Conservation (phyloP, 768 basidiomycete species). For the Phanerodontia chrysosporium region DNA sequence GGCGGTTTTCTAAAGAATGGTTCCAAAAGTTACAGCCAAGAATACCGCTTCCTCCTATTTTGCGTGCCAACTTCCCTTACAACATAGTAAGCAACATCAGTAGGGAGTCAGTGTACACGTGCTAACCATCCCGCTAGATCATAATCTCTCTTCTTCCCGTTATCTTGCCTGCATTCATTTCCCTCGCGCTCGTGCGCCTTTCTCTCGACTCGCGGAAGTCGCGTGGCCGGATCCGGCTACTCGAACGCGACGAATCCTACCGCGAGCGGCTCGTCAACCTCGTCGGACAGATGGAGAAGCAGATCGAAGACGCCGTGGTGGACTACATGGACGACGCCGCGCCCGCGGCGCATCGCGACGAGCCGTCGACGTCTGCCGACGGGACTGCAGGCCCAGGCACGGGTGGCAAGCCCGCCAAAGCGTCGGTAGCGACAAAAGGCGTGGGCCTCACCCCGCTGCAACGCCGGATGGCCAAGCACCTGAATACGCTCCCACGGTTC, state of each 20-base stretch:
- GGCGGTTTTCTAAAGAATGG: conserved; percentile 40
- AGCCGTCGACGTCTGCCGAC: background rate
- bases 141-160: conserved; percentile 57
- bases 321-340: conserved; percentile 48
- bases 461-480: conserved; percentile 46
- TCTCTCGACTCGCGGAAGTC: conserved; percentile 56
- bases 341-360: background rate
- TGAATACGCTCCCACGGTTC: conserved; percentile 65
- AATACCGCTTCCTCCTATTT: conserved; percentile 47
- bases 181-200: conserved; percentile 52
- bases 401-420: background rate
- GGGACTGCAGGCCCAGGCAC: background rate
- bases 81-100: conserved; percentile 48
- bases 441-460: conserved; percentile 53
- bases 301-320: conserved; percentile 56
- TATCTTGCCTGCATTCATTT: conserved; percentile 55
- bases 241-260: conserved; percentile 53
- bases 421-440: conserved; percentile 12
- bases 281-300: conserved; percentile 52
- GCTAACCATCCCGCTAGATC: conserved; percentile 31
- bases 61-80: conserved; percentile 60
- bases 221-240: conserved; percentile 55
- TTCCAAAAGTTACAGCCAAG: conserved; percentile 34
- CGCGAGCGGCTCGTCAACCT: conserved; percentile 51
- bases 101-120: background rate